Percentiles rank a stretch among this genome's conserved stretches.
These are phyloP conservation scores for Bassia scoparia DNA, from an alignment of 148 eudicot genomes.

Conservation along the genomic window DNA sequence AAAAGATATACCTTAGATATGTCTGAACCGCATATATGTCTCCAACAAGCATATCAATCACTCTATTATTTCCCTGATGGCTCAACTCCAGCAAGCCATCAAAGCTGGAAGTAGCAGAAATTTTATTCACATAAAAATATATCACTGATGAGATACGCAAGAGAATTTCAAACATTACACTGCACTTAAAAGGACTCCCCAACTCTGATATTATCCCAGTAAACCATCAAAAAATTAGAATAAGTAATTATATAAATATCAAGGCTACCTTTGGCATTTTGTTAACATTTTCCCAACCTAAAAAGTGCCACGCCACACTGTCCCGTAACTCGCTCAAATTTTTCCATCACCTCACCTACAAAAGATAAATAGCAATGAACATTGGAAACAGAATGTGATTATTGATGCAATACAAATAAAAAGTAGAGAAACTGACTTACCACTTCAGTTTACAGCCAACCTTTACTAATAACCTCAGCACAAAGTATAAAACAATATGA, in stretches of 20 bases:
- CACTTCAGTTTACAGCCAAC: conserved; percentile 6
- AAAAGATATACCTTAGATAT: conserved; percentile 61
- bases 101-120: conserved; percentile 46
- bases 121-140: neutral
- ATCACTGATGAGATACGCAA: too few species aligned
- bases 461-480: neutral
- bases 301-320: conserved; percentile 95
- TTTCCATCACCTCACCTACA: conserved; percentile 85
- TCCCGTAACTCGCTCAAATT: conserved; percentile 83
- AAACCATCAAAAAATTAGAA: neutral
- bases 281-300: conserved; percentile 82
- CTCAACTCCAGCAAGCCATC: conserved; percentile 91
- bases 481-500: conserved; percentile 1
- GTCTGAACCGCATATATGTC: conserved; percentile 81
- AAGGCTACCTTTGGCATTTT: conserved; percentile 70
- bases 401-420: neutral
- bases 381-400: neutral
- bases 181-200: too few species aligned
- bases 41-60: conserved; percentile 95
- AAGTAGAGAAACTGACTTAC: neutral
- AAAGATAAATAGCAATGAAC: conserved; percentile 15
- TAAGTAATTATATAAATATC: neutral
- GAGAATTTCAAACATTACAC: too few species aligned
- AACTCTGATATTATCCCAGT: too few species aligned
- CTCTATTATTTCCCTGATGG: conserved; percentile 73